phyloP scores from a whole-genome alignment of 2,329 filamentous ascomycete genomes.

The Tolypocladium tropicale region DNA sequence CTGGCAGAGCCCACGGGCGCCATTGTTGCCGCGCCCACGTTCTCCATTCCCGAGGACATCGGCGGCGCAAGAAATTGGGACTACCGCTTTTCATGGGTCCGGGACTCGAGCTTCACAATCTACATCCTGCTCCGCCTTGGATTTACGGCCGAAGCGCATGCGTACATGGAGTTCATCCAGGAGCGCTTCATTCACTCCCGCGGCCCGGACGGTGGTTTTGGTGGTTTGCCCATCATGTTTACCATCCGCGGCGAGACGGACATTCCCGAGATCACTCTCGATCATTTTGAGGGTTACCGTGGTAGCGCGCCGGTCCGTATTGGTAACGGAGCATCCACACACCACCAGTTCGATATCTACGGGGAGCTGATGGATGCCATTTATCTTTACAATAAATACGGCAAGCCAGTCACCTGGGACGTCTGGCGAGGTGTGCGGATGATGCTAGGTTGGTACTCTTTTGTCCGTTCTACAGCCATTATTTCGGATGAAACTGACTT shows the following conservation, averaged over 20 bases:
- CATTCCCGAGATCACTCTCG: constrained; percentile 59
- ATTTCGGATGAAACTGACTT: not conserved
- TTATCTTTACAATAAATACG: constrained; percentile 71
- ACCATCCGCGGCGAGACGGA: constrained; percentile 66
- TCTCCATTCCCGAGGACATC: constrained; percentile 66
- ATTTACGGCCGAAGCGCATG: constrained; percentile 65
- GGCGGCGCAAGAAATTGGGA: constrained; percentile 60
- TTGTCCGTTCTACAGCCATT: too few relatives aligned
- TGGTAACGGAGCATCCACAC: constrained; percentile 66
- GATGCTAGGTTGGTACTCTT: constrained; percentile 40
- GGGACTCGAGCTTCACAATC: constrained; percentile 68
- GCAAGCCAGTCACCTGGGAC: constrained; percentile 67
- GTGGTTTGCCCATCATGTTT: constrained; percentile 70
- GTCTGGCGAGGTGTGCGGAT: constrained; percentile 62
- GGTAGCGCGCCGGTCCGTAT: constrained; percentile 63
- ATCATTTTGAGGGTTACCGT: constrained; percentile 63
- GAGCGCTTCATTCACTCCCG: constrained; percentile 55
- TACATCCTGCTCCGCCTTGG: constrained; percentile 69
- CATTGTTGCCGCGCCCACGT: constrained; percentile 67
- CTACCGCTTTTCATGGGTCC: constrained; percentile 69
- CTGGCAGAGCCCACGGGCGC: constrained; percentile 59
- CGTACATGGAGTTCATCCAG: constrained; percentile 71
- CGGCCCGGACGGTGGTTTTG: constrained; percentile 48
- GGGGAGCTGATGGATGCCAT: constrained; percentile 70
- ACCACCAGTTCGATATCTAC: constrained; percentile 71